Evolutionary conservation across 345 rosid species (phyloP).

Genomic region (Leavenworthia alabamica): DNA sequence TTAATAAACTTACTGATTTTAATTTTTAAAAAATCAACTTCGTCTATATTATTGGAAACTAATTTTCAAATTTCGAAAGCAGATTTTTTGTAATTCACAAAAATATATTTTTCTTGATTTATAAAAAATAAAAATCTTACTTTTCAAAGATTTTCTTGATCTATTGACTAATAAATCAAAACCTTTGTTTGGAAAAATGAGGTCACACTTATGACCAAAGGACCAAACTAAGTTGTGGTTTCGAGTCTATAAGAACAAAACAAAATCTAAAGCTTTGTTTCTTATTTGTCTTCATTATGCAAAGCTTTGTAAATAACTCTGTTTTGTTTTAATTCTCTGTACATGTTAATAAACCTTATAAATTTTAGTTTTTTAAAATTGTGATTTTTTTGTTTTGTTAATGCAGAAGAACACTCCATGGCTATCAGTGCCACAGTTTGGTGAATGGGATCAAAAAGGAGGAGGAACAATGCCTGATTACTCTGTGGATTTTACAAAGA

Average conservation of each 20-base stretch:
- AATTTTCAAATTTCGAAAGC: no score
- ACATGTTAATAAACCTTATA: no score
- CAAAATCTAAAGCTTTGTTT: not conserved
- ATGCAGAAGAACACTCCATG: constrained; percentile 68
- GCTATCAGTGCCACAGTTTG: constrained; percentile 97
- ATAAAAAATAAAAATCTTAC: not conserved
- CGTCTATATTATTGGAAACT: no score
- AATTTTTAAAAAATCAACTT: no score
- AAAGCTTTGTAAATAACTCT: constrained; percentile 26
- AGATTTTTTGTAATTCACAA: no score
- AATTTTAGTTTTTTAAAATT: not conserved
- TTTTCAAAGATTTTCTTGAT: constrained; percentile 4
- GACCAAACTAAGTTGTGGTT: no score
- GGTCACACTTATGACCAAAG: no score
- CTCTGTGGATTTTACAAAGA: constrained; percentile 87
- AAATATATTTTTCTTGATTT: no score
- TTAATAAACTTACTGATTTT: no score
- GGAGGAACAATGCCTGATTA: constrained; percentile 73
- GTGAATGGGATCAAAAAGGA: constrained; percentile 98
- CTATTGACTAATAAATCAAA: not conserved
- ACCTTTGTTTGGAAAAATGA: no score
- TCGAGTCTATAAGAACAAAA: no score
- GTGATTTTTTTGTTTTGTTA: not conserved
- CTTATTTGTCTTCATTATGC: constrained; percentile 1
- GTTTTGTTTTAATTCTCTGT: not conserved